These are phyloP conservation scores for Fusarium sp. DNA, from an alignment of 2,329 filamentous ascomycete genomes.

Conservation along the genomic window DNA sequence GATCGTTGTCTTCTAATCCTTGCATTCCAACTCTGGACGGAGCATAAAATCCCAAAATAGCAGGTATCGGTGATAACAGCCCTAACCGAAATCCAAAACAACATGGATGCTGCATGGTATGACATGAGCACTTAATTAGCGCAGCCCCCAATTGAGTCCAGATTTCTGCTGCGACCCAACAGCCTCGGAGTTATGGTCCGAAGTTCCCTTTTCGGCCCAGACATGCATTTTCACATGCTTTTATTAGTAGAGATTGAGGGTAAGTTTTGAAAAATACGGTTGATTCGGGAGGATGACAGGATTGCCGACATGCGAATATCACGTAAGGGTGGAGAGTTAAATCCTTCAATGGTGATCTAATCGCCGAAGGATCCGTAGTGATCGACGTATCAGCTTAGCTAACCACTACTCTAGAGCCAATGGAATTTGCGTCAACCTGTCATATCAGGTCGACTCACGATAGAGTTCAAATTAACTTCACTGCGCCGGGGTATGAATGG, in stretches of 20 bases:
- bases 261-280: background rate
- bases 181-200: background rate
- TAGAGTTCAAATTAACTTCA: background rate
- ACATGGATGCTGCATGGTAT: background rate
- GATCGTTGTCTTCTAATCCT: background rate
- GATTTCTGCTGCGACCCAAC: background rate
- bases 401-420: fast-evolving
- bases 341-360: background rate
- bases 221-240: background rate
- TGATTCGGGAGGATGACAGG: background rate
- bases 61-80: background rate
- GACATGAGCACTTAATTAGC: background rate
- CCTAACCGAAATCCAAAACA: background rate
- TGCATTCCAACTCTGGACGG: background rate
- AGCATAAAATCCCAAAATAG: background rate
- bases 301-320: background rate
- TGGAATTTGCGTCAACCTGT: background rate
- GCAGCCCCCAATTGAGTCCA: background rate
- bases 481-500: background rate
- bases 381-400: background rate
- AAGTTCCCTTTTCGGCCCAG: background rate
- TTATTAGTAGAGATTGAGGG: background rate
- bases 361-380: background rate
- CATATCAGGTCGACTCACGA: background rate
- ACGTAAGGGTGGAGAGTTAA: background rate